Evolutionary conservation across 2,329 filamentous ascomycete species (phyloP), one percentile per base, ranked within the genome.

Genomic region (Lachnellula cervina): DNA sequence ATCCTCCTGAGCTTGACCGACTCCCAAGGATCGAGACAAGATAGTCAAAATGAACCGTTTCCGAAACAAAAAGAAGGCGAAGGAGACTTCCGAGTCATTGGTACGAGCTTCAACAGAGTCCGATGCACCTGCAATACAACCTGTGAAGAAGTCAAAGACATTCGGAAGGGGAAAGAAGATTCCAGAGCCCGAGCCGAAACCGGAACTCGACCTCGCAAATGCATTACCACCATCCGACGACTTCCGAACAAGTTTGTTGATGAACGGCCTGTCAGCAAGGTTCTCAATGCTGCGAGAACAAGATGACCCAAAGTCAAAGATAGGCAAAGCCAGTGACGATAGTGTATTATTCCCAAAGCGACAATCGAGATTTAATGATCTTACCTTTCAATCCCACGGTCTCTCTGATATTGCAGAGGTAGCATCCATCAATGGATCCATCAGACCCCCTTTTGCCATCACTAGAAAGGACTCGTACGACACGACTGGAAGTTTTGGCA

Each of bases 221-320:
- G 92, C 84, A 0, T 77, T 99, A 2, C 94, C 94, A 1, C 80
- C 91, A 0, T 86, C 77, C 47, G 90, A 97, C 72, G 87, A 97
- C 68, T 97, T 99, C 72, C 84, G 94, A 55, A 99, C 94, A 3
- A 97, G 94, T 77, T 76, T 99, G 56, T 78, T 99, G 59, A 96
- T 99, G 93, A 92, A 90, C 0, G 93, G 92, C 43, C 80, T 99
- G 4, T 97, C 93, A 0, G 90, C 92, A 13, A 86, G 94, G 6
- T 99, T 99, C 71, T 97, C 93, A 64, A 97, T 97, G 93, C 77
- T 97, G 34, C 80, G 90, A 66, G 93, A 97, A 72, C 93, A 97
- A 70, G 92, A 97, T 70, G 91, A 97, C 66, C 93, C 93, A 1
- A 87, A 78, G 59, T 93, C 90, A 2, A 88, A 91, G 70, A 80